Percentiles rank a stretch among this genome's conserved stretches.
Conservation (phyloP, 139 green algal genomes). For the Spirogloea muscicola region DNA sequence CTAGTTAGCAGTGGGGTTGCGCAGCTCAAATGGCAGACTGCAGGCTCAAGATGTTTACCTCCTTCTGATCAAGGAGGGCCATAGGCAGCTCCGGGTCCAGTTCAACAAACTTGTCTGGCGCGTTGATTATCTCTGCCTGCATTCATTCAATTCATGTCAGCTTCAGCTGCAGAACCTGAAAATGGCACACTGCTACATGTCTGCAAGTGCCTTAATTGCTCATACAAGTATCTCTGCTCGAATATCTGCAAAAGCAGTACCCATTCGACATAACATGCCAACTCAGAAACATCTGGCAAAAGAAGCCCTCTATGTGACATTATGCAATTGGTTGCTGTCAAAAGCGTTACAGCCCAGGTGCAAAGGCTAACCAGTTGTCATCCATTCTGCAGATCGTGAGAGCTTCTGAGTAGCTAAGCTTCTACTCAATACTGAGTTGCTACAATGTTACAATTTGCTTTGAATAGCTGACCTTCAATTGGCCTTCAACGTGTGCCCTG, state of each 20-base stretch:
- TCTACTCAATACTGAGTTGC: conserved; percentile 3
- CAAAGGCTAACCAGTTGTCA: background rate
- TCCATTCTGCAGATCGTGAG: background rate
- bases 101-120: conserved; percentile 69
- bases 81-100: conserved; percentile 77
- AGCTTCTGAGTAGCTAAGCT: background rate
- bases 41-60: conserved; percentile 13
- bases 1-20: background rate
- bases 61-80: conserved; percentile 83
- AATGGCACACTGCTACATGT: no score
- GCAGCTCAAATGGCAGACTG: background rate
- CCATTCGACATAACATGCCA: no score
- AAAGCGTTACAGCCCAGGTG: background rate
- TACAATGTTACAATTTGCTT: conserved; percentile 11
- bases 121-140: conserved; percentile 81
- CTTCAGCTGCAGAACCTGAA: background rate
- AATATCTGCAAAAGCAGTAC: no score
- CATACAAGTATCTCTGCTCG: no score
- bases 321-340: background rate
- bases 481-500: conserved; percentile 86
- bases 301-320: background rate
- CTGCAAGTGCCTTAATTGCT: no score
- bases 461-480: conserved; percentile 63
- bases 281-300: background rate
- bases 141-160: background rate